These are phyloP conservation scores for Calocera cornea DNA, from an alignment of 768 basidiomycete species.

Conservation along the genomic window DNA sequence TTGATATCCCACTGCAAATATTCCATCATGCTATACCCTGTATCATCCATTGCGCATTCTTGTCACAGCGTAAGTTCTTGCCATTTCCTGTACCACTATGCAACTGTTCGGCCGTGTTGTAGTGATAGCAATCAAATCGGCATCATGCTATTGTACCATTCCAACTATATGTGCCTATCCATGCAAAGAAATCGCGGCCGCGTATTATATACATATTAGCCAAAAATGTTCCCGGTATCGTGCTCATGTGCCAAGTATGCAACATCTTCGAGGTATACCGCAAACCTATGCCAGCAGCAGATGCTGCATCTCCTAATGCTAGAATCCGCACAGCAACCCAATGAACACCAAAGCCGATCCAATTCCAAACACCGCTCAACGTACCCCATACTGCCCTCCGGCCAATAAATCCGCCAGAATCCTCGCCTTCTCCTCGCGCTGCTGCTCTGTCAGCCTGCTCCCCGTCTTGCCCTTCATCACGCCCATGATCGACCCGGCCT, in stretches of 20 bases:
- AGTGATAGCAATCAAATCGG: not conserved
- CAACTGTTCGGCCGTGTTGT: not conserved
- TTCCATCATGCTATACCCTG: not conserved
- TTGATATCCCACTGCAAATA: not conserved
- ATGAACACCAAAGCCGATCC: too few relatives aligned
- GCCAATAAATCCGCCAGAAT: not conserved
- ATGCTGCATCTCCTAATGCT: too few relatives aligned
- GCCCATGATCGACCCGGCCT: not conserved
- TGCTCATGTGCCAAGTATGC: too few relatives aligned
- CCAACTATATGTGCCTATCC: too few relatives aligned
- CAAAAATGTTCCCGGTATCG: too few relatives aligned
- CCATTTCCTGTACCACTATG: not conserved
- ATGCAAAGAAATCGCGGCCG: too few relatives aligned
- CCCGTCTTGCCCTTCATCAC: slow-evolving; percentile 3
- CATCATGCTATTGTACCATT: not conserved
- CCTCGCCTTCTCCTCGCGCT: not conserved
- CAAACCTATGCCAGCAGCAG: not conserved
- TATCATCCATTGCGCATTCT: not conserved
- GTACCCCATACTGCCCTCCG: not conserved
- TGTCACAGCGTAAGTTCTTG: not conserved
- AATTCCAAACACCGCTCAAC: not conserved
- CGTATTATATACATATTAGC: too few relatives aligned
- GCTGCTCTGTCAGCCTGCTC: not conserved
- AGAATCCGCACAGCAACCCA: too few relatives aligned
- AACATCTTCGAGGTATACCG: not conserved